Percentiles rank a stretch among this genome's conserved stretches.
Conservation (phyloP, 257 asterid species). For the Jaltomata sinuosa region DNA sequence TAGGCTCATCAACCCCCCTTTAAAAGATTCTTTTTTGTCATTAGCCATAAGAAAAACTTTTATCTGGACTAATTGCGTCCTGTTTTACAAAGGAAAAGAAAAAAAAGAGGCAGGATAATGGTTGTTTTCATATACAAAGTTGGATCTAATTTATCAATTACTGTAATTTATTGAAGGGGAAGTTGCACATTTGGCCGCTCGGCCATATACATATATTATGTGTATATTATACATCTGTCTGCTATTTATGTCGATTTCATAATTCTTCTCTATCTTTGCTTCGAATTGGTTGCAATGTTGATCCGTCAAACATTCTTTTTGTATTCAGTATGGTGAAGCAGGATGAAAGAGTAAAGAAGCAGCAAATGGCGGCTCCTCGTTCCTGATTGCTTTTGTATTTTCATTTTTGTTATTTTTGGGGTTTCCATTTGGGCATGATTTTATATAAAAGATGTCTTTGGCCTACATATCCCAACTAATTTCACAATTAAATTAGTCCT, state of each 20-base stretch:
- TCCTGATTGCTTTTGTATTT: constrained; percentile 22
- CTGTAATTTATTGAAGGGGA: background rate
- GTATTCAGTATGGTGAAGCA: constrained; percentile 76
- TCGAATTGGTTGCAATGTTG: background rate
- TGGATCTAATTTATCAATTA: background rate
- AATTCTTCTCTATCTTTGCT: background rate
- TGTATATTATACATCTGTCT: background rate
- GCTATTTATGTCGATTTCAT: background rate
- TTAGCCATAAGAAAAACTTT: background rate
- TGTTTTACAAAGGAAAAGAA: background rate
- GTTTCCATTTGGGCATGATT: background rate
- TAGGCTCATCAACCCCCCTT: background rate
- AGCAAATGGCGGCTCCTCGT: constrained; percentile 96
- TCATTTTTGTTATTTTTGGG: background rate
- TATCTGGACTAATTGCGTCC: background rate
- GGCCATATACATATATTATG: too few relatives aligned
- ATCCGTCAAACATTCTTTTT: background rate
- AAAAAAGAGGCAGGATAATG: background rate
- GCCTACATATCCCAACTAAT: background rate
- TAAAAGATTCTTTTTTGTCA: background rate
- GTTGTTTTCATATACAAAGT: background rate
- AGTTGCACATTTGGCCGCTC: too few relatives aligned
- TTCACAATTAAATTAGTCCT: background rate
- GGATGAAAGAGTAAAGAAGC: constrained; percentile 87
- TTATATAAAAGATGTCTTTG: background rate